These are phyloP conservation scores for Berberis vulgaris DNA, from an alignment of 164 flowering plant species.

Conservation along the genomic window DNA sequence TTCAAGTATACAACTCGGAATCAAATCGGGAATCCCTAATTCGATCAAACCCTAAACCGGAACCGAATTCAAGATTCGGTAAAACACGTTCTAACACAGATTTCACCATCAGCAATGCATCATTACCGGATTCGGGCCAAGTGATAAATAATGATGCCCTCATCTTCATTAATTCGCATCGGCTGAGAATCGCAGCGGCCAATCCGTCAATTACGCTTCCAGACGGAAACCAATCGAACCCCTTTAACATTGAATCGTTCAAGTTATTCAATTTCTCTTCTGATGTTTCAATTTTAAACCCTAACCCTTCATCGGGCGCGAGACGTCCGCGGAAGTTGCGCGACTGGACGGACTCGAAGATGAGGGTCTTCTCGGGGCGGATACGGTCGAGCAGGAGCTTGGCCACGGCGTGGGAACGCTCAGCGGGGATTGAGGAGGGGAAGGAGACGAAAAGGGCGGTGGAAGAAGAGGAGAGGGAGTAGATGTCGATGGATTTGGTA, in stretches of 20 bases:
- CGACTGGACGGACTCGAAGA: conserved; percentile 57
- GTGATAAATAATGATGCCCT: conserved; percentile 47
- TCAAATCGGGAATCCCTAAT: conserved; percentile 28
- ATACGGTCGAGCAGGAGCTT: conserved; percentile 48
- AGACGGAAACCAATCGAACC: conserved; percentile 53
- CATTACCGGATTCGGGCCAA: conserved; percentile 59
- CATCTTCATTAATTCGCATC: conserved; percentile 54
- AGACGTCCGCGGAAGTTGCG: conserved; percentile 62
- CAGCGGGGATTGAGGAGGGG: conserved; percentile 42
- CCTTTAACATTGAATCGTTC: conserved; percentile 18
- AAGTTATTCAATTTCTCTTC: conserved; percentile 22
- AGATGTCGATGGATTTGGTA: conserved; percentile 58
- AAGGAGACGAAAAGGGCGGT: conserved; percentile 25
- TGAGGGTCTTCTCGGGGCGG: conserved; percentile 48
- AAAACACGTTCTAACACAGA: conserved; percentile 36
- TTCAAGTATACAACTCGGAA: conserved; percentile 61
- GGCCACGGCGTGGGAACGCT: conserved; percentile 50
- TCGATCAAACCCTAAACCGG: conserved; percentile 17
- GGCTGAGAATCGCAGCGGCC: conserved; percentile 55
- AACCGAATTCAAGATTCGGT: conserved; percentile 22
- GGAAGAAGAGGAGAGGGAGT: conserved; percentile 23
- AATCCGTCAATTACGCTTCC: conserved; percentile 78
- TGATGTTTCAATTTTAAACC: conserved; percentile 60
- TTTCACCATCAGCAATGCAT: conserved; percentile 34
- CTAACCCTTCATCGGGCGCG: conserved; percentile 46